A percentile compares a stretch with the other conserved stretches of the same genome.
phyloP scores from a whole-genome alignment of 345 rosid species.

The Laguncularia racemosa region DNA sequence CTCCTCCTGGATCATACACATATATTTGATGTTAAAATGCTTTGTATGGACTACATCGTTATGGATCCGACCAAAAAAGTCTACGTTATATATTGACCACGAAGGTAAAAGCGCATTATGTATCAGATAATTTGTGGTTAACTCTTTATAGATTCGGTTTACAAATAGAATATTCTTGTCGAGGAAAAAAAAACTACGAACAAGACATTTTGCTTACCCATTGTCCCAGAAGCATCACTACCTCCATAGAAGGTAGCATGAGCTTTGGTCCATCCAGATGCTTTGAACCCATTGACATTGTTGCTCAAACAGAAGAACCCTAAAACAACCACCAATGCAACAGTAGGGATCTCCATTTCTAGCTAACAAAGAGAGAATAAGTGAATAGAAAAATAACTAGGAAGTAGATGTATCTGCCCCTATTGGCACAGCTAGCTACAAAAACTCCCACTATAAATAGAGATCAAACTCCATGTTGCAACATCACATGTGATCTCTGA shows the following conservation, averaged over 20 bases:
- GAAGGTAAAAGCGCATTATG: too few species aligned
- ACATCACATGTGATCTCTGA: constrained; percentile 31
- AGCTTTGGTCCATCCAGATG: constrained; percentile 53
- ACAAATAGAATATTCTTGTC: too few species aligned
- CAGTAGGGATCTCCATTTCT: constrained; percentile 28
- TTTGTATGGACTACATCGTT: too few species aligned
- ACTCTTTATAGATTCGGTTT: too few species aligned
- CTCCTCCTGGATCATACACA: constrained; percentile 46
- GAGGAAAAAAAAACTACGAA: neutral
- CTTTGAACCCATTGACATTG: constrained; percentile 27
- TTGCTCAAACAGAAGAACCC: constrained; percentile 18
- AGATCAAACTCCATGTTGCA: constrained; percentile 5
- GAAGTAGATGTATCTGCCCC: constrained; percentile 14
- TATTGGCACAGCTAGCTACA: constrained; percentile 7
- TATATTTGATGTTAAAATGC: neutral
- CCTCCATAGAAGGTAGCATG: constrained; percentile 90
- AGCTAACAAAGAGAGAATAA: neutral
- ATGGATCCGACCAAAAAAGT: too few species aligned
- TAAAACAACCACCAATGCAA: constrained; percentile 28
- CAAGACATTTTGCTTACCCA: constrained; percentile 34
- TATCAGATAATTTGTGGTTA: too few species aligned
- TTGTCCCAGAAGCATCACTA: constrained; percentile 76
- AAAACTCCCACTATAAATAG: constrained; percentile 7
- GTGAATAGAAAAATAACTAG: neutral
- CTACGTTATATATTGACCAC: too few species aligned